Conservation (phyloP, 495 filamentous ascomycete genomes). For the Talaromyces thailandensis region DNA sequence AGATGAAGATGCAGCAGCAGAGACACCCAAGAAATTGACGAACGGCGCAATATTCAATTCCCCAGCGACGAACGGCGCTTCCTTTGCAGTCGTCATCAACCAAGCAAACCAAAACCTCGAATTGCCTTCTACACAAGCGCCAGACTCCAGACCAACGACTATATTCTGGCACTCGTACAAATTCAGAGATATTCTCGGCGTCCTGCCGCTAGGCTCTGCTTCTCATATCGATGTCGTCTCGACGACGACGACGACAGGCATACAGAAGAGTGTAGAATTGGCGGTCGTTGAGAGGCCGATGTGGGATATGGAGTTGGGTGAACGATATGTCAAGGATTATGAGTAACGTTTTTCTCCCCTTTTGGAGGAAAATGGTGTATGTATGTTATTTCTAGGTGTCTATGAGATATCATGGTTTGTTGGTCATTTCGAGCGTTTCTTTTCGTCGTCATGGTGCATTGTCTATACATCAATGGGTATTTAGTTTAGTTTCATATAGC, state of each 20-base stretch:
- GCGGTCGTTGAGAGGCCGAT: constrained; percentile 79
- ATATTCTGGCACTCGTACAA: constrained; percentile 74
- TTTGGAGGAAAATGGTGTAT: neutral
- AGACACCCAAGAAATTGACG: neutral
- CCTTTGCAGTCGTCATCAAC: neutral
- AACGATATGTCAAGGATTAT: constrained; percentile 59
- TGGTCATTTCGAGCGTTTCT: neutral
- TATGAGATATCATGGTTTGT: neutral
- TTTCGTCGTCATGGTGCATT: neutral
- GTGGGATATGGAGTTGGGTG: constrained; percentile 75
- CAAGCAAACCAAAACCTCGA: neutral
- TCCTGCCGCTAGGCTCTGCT: constrained; percentile 54
- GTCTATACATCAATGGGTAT: neutral
- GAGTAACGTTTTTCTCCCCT: constrained; percentile 33
- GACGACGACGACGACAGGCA: constrained; percentile 14
- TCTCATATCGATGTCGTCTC: constrained; percentile 4
- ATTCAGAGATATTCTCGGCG: constrained; percentile 83
- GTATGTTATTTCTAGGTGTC: neutral
- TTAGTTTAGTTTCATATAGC: neutral
- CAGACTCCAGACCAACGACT: constrained; percentile 23
- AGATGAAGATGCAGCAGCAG: neutral
- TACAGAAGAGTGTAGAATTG: constrained; percentile 50
- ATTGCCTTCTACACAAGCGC: constrained; percentile 12
- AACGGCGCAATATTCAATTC: neutral
- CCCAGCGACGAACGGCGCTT: neutral